Evolutionary conservation across 2,329 filamentous ascomycete genomes (phyloP), one percentile per base, ranked within the genome.

Genomic region (Phyllosticta citriasiana): DNA sequence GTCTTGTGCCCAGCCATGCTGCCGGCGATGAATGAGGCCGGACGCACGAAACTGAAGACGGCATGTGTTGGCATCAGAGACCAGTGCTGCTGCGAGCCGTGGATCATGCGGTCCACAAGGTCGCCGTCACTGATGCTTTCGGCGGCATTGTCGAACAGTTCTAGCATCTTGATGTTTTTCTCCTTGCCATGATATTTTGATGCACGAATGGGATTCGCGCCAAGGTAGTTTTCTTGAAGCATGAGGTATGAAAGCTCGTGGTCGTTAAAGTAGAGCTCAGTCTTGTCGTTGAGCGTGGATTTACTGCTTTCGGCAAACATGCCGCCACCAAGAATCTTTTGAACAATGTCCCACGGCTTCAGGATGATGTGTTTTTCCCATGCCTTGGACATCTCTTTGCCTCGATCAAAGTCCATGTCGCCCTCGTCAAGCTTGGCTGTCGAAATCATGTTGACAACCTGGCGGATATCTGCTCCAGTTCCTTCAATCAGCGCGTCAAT

Each of bases 211-310:
- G 94, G 94, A 63, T 86, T 89, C 1, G 91, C 91, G 64, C 85
- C 88, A 12, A 99, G 81, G 68, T 99, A 99, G 71, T 99, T 99
- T 74, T 99, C 95, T 72, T 99, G 94, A 55, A 99, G 86, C 94
- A 99, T 97, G 59, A 99, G 80, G 70, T 87, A 94, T 69, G 91
- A 97, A 76, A 97, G 96, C 69, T 99, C 94, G 70, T 99, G 94
- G 69, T 99, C 94, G 73, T 99, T 97, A 80, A 99, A 99, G 74
- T 99, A 99, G 1, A 99, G 84, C 75, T 99, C 93, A 64, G 95
- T 94, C 80, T 99, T 99, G 74, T 99, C 93, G 71, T 97, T 97
- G 40, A 99, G 78, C 0, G 91, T 96, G 2, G 89, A 80, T 66
- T 90, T 95, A 75, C 91, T 95, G 57, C 86, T 85, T 4, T 86